Evolutionary conservation across 805 yeast genomes (phyloP).

Genomic region (Peterozyma xylosa): DNA sequence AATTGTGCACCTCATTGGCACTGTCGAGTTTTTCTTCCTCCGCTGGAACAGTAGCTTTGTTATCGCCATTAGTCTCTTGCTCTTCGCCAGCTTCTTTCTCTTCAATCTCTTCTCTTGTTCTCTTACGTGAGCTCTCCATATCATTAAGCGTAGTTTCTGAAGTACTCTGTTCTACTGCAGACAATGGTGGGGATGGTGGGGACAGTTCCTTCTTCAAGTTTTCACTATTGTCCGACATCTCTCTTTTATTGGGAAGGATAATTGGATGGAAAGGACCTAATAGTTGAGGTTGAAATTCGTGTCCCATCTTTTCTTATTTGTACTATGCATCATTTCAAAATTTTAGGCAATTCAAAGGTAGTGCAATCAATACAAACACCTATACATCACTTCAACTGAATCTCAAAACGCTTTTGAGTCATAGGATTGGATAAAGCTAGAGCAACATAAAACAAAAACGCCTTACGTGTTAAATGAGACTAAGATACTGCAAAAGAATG

Average conservation of each 20-base stretch:
- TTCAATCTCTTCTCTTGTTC: constrained; percentile 7
- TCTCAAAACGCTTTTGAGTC: too few species aligned
- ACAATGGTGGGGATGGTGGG: neutral
- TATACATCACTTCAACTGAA: neutral
- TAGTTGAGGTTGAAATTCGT: too few species aligned
- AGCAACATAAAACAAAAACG: constrained; percentile 4
- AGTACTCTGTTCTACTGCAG: neutral
- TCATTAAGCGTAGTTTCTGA: neutral
- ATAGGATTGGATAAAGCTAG: too few species aligned
- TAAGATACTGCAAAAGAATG: neutral
- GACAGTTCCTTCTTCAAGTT: neutral
- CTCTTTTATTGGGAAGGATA: too few species aligned
- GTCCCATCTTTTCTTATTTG: too few species aligned
- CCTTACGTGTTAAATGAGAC: neutral
- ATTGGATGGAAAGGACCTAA: too few species aligned
- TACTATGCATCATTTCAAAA: neutral
- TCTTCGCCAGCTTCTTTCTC: constrained; percentile 11
- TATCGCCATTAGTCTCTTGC: constrained; percentile 6
- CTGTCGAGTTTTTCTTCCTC: neutral
- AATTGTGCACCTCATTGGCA: neutral
- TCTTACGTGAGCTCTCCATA: neutral
- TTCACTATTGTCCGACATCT: neutral
- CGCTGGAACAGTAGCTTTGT: neutral
- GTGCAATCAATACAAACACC: neutral
- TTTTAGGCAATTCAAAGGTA: neutral